These are phyloP conservation scores for Davidsoniella eucalypti DNA, from an alignment of 2,329 filamentous ascomycete species.

Conservation along the genomic window DNA sequence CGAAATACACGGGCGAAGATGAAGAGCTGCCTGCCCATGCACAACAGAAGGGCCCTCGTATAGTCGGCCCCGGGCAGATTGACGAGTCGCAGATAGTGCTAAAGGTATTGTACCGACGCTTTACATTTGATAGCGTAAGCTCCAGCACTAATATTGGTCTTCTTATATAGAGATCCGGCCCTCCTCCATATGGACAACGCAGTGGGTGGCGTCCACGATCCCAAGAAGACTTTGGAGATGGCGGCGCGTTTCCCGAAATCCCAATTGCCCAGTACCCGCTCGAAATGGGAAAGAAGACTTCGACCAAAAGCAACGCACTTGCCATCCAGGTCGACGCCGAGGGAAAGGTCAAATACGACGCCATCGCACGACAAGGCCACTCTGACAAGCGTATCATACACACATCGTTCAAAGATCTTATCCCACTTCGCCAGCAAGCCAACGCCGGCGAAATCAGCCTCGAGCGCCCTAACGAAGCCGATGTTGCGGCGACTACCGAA, in stretches of 20 bases:
- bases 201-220: constrained; percentile 78
- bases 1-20: constrained; percentile 79
- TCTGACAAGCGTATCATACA: constrained; percentile 72
- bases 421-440: constrained; percentile 80
- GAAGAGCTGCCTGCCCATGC: constrained; percentile 60
- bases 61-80: constrained; percentile 62
- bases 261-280: constrained; percentile 88
- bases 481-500: constrained; percentile 70
- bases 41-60: constrained; percentile 63
- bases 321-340: constrained; percentile 82
- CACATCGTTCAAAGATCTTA: constrained; percentile 90
- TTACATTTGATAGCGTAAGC: background rate
- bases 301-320: constrained; percentile 64
- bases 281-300: constrained; percentile 75
- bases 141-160: background rate
- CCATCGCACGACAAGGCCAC: constrained; percentile 82
- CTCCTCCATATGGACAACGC: constrained; percentile 76
- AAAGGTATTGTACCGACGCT: constrained; percentile 32
- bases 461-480: constrained; percentile 66
- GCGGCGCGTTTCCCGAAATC: constrained; percentile 88
- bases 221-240: constrained; percentile 87
- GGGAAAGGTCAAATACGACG: constrained; percentile 92
- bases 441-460: constrained; percentile 85
- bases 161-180: constrained; percentile 48
- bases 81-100: constrained; percentile 76